A percentile compares a stretch with the other conserved stretches of the same genome.
Evolutionary conservation across 805 yeast species (phyloP).

Genomic region (Kazachstania viticola): DNA sequence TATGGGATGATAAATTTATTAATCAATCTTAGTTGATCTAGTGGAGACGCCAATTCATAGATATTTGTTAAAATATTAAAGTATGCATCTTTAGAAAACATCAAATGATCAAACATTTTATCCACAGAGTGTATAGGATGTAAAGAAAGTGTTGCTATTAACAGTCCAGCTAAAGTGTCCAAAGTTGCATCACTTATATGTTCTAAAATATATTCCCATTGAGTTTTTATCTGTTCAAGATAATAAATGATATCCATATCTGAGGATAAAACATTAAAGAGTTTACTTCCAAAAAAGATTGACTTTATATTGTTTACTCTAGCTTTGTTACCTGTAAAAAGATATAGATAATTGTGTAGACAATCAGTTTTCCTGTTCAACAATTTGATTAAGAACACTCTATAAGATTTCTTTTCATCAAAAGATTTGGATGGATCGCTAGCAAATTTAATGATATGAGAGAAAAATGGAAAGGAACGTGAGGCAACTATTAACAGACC

Average conservation of each 20-base stretch:
- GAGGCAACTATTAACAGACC: slow-evolving; percentile 5
- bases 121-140: slow-evolving; percentile 11
- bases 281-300: slow-evolving; percentile 24
- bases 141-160: slow-evolving; percentile 9
- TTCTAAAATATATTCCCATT: slow-evolving; percentile 12
- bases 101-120: slow-evolving; percentile 11
- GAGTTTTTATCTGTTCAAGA: slow-evolving; percentile 10
- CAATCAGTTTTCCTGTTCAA: slow-evolving; percentile 5
- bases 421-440: slow-evolving; percentile 3
- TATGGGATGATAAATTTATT: slow-evolving; percentile 11
- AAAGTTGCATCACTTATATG: not conserved
- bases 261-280: slow-evolving; percentile 17
- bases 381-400: slow-evolving; percentile 9
- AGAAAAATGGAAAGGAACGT: slow-evolving; percentile 8
- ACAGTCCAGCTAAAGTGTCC: slow-evolving; percentile 5
- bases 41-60: slow-evolving; percentile 4
- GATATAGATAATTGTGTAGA: slow-evolving; percentile 8
- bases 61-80: slow-evolving; percentile 8
- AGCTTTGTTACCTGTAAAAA: not conserved
- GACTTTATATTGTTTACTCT: slow-evolving; percentile 9
- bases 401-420: slow-evolving; percentile 5
- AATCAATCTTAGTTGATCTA: slow-evolving; percentile 12
- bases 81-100: slow-evolving; percentile 4
- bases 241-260: slow-evolving; percentile 13
- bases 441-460: slow-evolving; percentile 13